Conservation (phyloP, 306 rosid species). For the Rubus parviflorus region DNA sequence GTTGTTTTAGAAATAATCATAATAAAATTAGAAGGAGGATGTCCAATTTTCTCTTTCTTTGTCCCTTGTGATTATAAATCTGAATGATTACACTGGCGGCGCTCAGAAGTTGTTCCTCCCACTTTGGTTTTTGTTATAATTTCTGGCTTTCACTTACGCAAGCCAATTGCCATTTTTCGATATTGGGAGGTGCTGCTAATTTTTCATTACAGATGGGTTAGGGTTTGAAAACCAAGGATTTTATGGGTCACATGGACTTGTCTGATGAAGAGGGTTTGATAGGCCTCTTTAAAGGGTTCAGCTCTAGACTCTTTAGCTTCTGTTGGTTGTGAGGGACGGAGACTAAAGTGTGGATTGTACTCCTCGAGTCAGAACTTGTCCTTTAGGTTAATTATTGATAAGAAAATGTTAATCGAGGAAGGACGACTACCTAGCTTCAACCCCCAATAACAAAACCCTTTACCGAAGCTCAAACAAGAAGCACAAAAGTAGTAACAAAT, state of each 20-base stretch:
- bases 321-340: slow-evolving; percentile 31
- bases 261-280: slow-evolving; percentile 43
- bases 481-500: neutral
- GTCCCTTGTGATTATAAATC: slow-evolving; percentile 45
- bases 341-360: slow-evolving; percentile 30
- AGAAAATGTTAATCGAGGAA: neutral
- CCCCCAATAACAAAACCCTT: neutral
- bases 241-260: slow-evolving; percentile 71
- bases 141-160: slow-evolving; percentile 8
- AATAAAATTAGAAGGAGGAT: neutral
- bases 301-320: slow-evolving; percentile 21
- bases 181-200: slow-evolving; percentile 8
- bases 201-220: slow-evolving; percentile 24
- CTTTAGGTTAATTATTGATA: neutral
- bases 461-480: neutral
- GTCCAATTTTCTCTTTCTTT: neutral
- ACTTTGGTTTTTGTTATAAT: slow-evolving; percentile 34
- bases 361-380: slow-evolving; percentile 24
- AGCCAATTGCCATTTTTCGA: slow-evolving; percentile 3
- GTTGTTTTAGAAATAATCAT: neutral
- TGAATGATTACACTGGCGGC: slow-evolving; percentile 89
- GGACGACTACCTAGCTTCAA: neutral
- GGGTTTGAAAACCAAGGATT: slow-evolving; percentile 48
- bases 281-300: slow-evolving; percentile 23
- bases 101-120: slow-evolving; percentile 80